Conservation (phyloP, 257 asterid species). For the Jaltomata sinuosa region DNA sequence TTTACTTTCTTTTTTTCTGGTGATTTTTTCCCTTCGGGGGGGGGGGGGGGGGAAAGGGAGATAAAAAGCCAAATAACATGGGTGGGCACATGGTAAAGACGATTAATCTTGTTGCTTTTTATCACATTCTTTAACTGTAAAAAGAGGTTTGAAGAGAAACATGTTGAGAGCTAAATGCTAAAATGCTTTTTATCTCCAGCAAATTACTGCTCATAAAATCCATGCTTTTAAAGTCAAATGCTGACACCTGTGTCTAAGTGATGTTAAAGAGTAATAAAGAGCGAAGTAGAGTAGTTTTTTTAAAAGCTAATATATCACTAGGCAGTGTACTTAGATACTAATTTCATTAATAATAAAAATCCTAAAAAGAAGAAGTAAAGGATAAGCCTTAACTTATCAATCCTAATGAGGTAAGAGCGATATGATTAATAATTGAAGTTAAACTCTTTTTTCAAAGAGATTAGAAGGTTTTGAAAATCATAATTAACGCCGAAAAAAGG, state of each 20-base stretch:
- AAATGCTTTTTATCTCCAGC: constrained; percentile 21
- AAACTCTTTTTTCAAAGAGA: background rate
- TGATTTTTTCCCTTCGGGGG: background rate
- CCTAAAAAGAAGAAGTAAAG: no score
- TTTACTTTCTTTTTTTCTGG: background rate
- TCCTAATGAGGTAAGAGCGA: no score
- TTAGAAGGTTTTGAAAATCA: background rate
- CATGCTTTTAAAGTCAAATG: constrained; percentile 42
- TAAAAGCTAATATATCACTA: no score
- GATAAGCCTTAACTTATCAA: no score
- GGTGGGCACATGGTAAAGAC: constrained; percentile 56
- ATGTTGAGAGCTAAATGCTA: constrained; percentile 40
- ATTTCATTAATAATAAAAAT: no score
- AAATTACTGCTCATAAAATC: constrained; percentile 25
- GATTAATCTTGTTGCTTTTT: constrained; percentile 46
- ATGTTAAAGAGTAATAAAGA: background rate
- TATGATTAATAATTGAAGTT: background rate
- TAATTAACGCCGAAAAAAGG: background rate
- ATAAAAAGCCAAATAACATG: constrained; percentile 15
- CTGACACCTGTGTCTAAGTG: constrained; percentile 19
- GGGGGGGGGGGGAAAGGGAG: background rate
- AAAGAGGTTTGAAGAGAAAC: constrained; percentile 33
- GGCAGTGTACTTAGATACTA: no score
- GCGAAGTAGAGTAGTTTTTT: no score
- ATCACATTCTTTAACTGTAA: constrained; percentile 49